phyloP scores from a whole-genome alignment of 345 rosid species.

The Linum lewisii region DNA sequence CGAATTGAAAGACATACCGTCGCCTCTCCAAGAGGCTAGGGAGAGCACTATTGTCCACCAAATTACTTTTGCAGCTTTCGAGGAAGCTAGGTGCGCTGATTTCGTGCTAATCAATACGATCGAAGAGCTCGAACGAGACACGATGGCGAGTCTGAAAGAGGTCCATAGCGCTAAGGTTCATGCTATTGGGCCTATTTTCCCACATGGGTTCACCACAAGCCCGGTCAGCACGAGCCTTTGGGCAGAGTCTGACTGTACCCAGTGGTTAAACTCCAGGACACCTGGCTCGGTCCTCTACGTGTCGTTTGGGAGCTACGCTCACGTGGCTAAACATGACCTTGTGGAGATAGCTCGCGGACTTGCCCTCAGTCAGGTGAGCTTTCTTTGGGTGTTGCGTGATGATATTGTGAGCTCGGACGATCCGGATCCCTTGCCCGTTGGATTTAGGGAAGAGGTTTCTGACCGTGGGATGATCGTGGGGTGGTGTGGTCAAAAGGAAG shows the following conservation, averaged over 20 bases:
- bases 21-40: too few species aligned
- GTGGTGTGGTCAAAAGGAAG: constrained; percentile 64
- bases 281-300: constrained; percentile 58
- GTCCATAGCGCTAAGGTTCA: too few species aligned
- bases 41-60: too few species aligned
- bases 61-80: too few species aligned
- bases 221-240: constrained; percentile 25
- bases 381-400: constrained; percentile 78
- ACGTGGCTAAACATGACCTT: constrained; percentile 36
- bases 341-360: constrained; percentile 61
- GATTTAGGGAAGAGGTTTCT: constrained; percentile 30
- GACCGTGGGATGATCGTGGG: constrained; percentile 47
- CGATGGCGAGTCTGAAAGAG: too few species aligned
- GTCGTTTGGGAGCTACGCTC: constrained; percentile 80
- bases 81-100: too few species aligned
- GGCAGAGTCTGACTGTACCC: constrained; percentile 76
- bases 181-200: too few species aligned
- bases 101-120: too few species aligned
- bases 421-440: constrained; percentile 40
- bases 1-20: too few species aligned
- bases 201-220: too few species aligned
- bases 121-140: too few species aligned
- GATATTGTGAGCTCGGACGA: constrained; percentile 70
- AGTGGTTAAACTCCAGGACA: constrained; percentile 59
- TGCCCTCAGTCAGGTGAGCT: constrained; percentile 35